phyloP scores from a whole-genome alignment of 768 basidiomycete species.

The Paxillus involutus region DNA sequence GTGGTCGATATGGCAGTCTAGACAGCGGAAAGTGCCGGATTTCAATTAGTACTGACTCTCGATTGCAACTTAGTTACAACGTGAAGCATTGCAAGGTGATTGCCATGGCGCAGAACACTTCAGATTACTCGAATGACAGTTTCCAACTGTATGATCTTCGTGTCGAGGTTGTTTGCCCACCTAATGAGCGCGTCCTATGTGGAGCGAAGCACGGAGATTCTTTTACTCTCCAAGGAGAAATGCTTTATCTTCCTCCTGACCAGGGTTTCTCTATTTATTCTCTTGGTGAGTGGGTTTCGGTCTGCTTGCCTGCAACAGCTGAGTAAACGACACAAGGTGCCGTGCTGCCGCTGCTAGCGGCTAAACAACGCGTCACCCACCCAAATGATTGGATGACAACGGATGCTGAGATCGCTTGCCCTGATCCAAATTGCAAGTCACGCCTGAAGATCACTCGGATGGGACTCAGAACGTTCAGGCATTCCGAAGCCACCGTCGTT shows the following conservation, averaged over 20 bases:
- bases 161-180: slow-evolving; percentile 61
- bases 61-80: no score
- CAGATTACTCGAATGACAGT: slow-evolving; percentile 31
- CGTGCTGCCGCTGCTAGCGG: slow-evolving; percentile 64
- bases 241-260: slow-evolving; percentile 56
- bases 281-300: slow-evolving; percentile 37
- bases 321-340: slow-evolving; percentile 39
- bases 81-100: no score
- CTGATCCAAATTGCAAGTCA: slow-evolving; percentile 65
- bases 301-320: neutral
- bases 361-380: slow-evolving; percentile 59
- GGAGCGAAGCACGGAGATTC: slow-evolving; percentile 65
- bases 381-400: slow-evolving; percentile 68
- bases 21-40: no score
- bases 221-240: slow-evolving; percentile 64
- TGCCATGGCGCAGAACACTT: slow-evolving; percentile 1
- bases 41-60: no score
- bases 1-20: no score
- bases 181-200: slow-evolving; percentile 55
- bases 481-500: slow-evolving; percentile 53
- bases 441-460: slow-evolving; percentile 50
- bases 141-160: slow-evolving; percentile 67
- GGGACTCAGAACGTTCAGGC: slow-evolving; percentile 52
- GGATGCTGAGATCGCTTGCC: slow-evolving; percentile 64
- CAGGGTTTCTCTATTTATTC: slow-evolving; percentile 75